These are phyloP conservation scores for Fusarium tanahbumbuense DNA, from an alignment of 2,329 filamentous ascomycete species.

Conservation along the genomic window DNA sequence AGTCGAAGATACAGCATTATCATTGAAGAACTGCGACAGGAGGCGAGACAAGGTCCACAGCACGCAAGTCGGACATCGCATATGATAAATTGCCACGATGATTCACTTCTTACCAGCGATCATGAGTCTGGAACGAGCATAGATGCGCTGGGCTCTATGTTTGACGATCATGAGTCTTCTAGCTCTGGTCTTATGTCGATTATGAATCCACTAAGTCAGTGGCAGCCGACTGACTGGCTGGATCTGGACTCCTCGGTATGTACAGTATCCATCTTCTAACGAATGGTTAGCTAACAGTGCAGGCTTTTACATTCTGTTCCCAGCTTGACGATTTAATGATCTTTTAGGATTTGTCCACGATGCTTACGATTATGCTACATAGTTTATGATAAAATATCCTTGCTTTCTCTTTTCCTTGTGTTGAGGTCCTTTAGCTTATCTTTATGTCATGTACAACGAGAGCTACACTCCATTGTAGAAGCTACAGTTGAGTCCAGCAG, in stretches of 20 bases:
- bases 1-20: slow-evolving; percentile 33
- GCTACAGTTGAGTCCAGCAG: accelerated
- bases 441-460: accelerated
- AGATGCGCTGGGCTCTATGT: slow-evolving; percentile 2
- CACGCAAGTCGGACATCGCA: background rate
- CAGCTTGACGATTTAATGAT: slow-evolving; percentile 20
- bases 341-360: background rate
- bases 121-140: slow-evolving; percentile 14
- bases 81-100: background rate
- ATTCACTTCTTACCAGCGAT: background rate
- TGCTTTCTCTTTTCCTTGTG: accelerated
- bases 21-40: slow-evolving; percentile 21
- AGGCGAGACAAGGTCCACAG: slow-evolving; percentile 14
- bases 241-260: slow-evolving; percentile 24
- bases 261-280: accelerated
- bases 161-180: slow-evolving; percentile 1
- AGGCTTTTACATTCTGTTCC: slow-evolving; percentile 22
- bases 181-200: slow-evolving; percentile 3
- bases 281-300: accelerated
- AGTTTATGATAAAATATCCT: background rate
- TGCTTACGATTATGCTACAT: accelerated
- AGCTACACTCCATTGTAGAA: background rate
- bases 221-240: slow-evolving; percentile 28
- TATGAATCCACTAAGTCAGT: slow-evolving; percentile 14
- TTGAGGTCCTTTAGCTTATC: background rate